phyloP scores from a whole-genome alignment of 2,329 filamentous ascomycete species.

The Tolypocladium capitatum region DNA sequence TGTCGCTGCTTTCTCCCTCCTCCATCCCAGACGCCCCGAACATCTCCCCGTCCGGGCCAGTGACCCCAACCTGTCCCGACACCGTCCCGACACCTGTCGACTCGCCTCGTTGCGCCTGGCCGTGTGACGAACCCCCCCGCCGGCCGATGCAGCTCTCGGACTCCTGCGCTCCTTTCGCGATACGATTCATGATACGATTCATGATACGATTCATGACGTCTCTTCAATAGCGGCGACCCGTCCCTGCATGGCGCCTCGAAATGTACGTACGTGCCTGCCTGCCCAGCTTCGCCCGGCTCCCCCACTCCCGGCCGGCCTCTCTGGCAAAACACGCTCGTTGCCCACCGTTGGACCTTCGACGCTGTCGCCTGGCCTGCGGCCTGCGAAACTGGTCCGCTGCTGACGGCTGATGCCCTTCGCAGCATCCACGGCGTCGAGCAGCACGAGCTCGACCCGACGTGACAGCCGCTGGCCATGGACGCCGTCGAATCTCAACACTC shows the following conservation, averaged over 20 bases:
- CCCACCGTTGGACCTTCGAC: neutral
- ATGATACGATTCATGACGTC: neutral
- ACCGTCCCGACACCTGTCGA: neutral
- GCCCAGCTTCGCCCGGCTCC: neutral
- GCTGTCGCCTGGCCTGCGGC: neutral
- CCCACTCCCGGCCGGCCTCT: neutral
- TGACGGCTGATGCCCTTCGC: neutral
- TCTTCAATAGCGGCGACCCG: neutral
- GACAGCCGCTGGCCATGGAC: constrained; percentile 8
- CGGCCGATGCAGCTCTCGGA: neutral
- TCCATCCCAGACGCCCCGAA: neutral
- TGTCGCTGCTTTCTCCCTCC: neutral
- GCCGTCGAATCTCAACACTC: constrained; percentile 7
- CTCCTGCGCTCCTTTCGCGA: neutral
- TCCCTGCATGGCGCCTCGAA: neutral
- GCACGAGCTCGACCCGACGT: constrained; percentile 5
- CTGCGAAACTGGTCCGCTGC: neutral
- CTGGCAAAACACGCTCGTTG: neutral
- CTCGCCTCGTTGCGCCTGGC: neutral
- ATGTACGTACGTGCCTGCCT: neutral
- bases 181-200: neutral
- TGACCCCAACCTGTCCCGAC: neutral
- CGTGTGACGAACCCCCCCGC: neutral
- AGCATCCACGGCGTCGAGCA: constrained; percentile 4
- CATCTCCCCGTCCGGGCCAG: neutral